Evolutionary conservation across 768 basidiomycete species (phyloP).

Genomic region (Phallus indusiatus): DNA sequence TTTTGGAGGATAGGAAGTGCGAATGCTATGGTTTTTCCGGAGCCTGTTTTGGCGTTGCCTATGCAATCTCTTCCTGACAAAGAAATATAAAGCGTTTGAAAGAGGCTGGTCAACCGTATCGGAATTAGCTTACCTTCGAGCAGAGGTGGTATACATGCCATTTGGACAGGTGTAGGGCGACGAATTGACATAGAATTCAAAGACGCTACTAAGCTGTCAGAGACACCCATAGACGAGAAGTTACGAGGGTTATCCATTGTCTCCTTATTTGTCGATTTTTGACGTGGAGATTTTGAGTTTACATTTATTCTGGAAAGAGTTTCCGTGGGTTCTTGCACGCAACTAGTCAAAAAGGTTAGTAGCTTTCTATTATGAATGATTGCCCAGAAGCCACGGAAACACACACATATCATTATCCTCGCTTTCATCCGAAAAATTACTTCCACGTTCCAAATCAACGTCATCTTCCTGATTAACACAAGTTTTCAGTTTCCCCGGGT

Average conservation of each 20-base stretch:
- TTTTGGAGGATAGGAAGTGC: constrained; percentile 90
- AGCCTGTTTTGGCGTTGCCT: constrained; percentile 96
- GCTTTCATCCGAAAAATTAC: constrained; percentile 5
- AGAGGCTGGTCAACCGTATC: background rate
- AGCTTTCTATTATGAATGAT: no score
- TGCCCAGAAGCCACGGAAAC: no score
- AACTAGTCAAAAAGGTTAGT: background rate
- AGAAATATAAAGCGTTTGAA: background rate
- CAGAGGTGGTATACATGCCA: constrained; percentile 82
- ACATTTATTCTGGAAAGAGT: constrained; percentile 9
- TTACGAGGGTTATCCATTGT: no score
- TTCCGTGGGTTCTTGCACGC: constrained; percentile 6
- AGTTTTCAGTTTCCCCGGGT: no score
- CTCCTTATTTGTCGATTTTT: constrained; percentile 10
- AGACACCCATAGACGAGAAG: constrained; percentile 54
- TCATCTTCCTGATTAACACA: no score
- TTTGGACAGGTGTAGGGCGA: constrained; percentile 78
- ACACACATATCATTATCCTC: constrained; percentile 9
- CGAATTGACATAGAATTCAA: constrained; percentile 78
- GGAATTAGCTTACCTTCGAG: constrained; percentile 59
- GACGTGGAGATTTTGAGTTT: background rate
- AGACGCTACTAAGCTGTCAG: constrained; percentile 47
- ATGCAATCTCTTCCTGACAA: constrained; percentile 92
- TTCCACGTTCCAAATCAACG: constrained; percentile 13
- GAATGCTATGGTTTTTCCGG: constrained; percentile 96